Evolutionary conservation across 257 asterid genomes (phyloP), one percentile per base, ranked within the genome.

Genomic region (Solanum chiquidenum): DNA sequence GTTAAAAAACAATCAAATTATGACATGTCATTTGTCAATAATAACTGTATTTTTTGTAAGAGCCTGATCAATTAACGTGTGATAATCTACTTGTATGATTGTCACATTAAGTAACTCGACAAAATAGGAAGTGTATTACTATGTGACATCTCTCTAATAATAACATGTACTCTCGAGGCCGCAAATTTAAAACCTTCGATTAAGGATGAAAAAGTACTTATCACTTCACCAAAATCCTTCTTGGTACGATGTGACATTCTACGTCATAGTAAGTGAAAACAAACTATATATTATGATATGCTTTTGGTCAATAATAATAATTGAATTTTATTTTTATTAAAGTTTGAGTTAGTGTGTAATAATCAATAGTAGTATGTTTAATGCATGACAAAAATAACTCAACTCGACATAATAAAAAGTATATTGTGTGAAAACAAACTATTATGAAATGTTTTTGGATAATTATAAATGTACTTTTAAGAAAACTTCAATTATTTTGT

Each of bases 181-280:
- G 1, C 23, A 3, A 49, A 49, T 13, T 0, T 7, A 14, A 49
- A 0, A 49, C 8, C 8, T 49, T 14, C 8, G 3, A 0, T 49
- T 13, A 13, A 49, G 8, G 21, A 49, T 49, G 60, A 49, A 49
- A 5, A 49, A 14, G 0, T 14, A 49, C 8, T 49, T 14, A 49
- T 49, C 21, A 14, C 3, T 49, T 49, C 8, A 49, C 60, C 3
- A 14, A 14, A 49, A 49, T 0, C 16, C 3, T 49, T 49, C 3
- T 49, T 49, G 60, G 21, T 31, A 7, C 20, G 5, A 20, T 21
- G 37, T 68, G 35, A 1, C 11, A 68, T 5, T 27, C 10, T 29
- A 27, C 6, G 35, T 66, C 49, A 77, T 40, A 77, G 29, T 40
- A 25, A 13, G 62, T 52, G 62, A 52, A 42, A 52, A 52, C 6